Percentiles rank a stretch among this genome's conserved stretches.
phyloP scores from a whole-genome alignment of 2,329 filamentous ascomycete genomes.

The Xylaria sp. region DNA sequence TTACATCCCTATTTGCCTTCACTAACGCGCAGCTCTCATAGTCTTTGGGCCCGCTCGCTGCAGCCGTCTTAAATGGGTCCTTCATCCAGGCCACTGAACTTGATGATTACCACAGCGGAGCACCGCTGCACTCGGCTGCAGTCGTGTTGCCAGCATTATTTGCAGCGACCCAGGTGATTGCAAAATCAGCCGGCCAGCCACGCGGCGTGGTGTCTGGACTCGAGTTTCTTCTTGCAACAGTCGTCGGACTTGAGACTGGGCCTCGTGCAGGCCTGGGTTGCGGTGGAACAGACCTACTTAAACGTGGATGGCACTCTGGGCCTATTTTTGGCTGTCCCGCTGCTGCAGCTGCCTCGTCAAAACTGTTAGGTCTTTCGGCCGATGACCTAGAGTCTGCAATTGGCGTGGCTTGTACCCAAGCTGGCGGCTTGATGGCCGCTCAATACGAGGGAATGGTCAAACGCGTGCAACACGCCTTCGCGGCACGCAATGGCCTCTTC shows the following conservation, averaged over 20 bases:
- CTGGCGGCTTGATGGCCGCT: slow-evolving; percentile 48
- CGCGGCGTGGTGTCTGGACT: slow-evolving; percentile 36
- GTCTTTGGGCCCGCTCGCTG: too few relatives aligned
- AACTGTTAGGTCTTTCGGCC: slow-evolving; percentile 41
- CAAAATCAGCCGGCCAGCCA: too few relatives aligned
- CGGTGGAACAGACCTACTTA: slow-evolving; percentile 46
- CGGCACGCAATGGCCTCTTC: slow-evolving; percentile 50
- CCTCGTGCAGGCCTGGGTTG: slow-evolving; percentile 41
- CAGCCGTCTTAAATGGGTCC: too few relatives aligned
- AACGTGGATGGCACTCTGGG: slow-evolving; percentile 48
- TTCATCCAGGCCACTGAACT: too few relatives aligned
- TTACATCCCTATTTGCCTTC: too few relatives aligned
- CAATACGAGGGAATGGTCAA: slow-evolving; percentile 51
- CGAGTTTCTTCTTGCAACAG: slow-evolving; percentile 41
- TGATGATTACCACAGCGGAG: too few relatives aligned
- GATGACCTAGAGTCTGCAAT: slow-evolving; percentile 43
- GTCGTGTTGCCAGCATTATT: too few relatives aligned
- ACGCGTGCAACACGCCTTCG: slow-evolving; percentile 53
- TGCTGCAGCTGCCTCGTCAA: slow-evolving; percentile 38
- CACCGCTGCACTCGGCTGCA: too few relatives aligned
- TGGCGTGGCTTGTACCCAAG: slow-evolving; percentile 49
- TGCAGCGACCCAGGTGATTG: too few relatives aligned
- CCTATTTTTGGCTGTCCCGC: slow-evolving; percentile 47
- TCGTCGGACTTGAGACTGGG: slow-evolving; percentile 48
- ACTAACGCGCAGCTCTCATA: too few relatives aligned